phyloP scores from a whole-genome alignment of 192 early-diverging fungal species.

The Backusella sp. region DNA sequence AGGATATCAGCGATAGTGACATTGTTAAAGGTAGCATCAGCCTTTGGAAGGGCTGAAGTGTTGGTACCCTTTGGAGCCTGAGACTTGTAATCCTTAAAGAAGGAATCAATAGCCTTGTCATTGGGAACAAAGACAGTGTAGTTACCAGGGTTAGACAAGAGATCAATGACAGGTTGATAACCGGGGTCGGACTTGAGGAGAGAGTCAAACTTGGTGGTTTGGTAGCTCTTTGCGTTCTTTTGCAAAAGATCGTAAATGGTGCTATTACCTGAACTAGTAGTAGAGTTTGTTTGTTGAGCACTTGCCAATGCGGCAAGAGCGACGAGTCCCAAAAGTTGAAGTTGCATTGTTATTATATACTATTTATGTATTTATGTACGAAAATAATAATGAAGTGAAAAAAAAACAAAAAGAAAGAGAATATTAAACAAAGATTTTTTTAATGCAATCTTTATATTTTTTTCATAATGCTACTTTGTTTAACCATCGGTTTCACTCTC shows the following conservation, averaged over 20 bases:
- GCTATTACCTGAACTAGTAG: neutral
- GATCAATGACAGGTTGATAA: conserved; percentile 5
- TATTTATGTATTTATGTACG: too few species aligned
- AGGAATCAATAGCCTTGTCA: neutral
- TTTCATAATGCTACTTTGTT: neutral
- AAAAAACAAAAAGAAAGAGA: neutral
- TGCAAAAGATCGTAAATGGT: neutral
- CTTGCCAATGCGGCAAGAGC: neutral
- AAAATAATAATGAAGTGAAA: neutral
- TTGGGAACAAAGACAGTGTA: conserved; percentile 11
- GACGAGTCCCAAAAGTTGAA: conserved; percentile 1
- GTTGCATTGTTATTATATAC: neutral
- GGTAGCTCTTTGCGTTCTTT: neutral
- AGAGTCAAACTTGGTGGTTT: neutral
- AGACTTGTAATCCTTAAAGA: neutral
- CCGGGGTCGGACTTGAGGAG: neutral
- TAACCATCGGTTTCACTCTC: neutral
- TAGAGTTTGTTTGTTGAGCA: neutral
- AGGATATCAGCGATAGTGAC: conserved; percentile 7
- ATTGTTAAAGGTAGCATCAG: neutral
- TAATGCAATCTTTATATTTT: neutral
- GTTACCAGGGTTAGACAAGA: conserved; percentile 8
- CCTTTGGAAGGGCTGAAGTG: neutral
- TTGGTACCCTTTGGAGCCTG: neutral
- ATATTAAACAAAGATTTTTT: neutral